These are phyloP conservation scores for Epichloe elymi DNA, from an alignment of 2,329 filamentous ascomycete species.

Conservation along the genomic window DNA sequence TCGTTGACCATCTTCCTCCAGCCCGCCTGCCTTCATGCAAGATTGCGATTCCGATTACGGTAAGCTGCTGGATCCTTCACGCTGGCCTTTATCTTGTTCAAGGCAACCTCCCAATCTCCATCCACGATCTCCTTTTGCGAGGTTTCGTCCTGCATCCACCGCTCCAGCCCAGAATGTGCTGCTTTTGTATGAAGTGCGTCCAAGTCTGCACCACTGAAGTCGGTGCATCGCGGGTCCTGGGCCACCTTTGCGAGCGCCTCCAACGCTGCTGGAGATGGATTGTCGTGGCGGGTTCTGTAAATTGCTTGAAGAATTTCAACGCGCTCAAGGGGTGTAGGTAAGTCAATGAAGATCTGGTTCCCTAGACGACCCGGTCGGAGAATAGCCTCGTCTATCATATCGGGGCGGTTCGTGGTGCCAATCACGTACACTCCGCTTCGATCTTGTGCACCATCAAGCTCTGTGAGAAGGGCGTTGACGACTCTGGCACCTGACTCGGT, in stretches of 20 bases:
- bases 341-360: conserved; percentile 76
- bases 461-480: conserved; percentile 88
- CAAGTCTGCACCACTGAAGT: conserved; percentile 62
- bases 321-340: conserved; percentile 66
- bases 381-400: conserved; percentile 95
- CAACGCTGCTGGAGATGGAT: conserved; percentile 29
- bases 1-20: too few relatives aligned
- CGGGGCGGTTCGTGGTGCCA: conserved; percentile 85
- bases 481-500: conserved; percentile 78
- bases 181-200: conserved; percentile 35
- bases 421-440: conserved; percentile 86
- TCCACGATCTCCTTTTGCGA: conserved; percentile 15
- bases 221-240: conserved; percentile 50
- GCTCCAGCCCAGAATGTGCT: conserved; percentile 32
- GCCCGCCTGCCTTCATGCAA: conserved; percentile 11
- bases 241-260: conserved; percentile 52
- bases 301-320: conserved; percentile 72
- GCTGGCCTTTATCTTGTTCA: conserved; percentile 35
- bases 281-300: conserved; percentile 31
- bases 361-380: conserved; percentile 81
- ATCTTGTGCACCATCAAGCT: conserved; percentile 74
- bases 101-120: conserved; percentile 40
- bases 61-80: conserved; percentile 35
- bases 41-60: conserved; percentile 17
- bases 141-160: conserved; percentile 20